A percentile compares a stretch with the other conserved stretches of the same genome.
These are phyloP conservation scores for Ogataea parapolymorpha DNA, from an alignment of 805 yeast species.

Conservation along the genomic window DNA sequence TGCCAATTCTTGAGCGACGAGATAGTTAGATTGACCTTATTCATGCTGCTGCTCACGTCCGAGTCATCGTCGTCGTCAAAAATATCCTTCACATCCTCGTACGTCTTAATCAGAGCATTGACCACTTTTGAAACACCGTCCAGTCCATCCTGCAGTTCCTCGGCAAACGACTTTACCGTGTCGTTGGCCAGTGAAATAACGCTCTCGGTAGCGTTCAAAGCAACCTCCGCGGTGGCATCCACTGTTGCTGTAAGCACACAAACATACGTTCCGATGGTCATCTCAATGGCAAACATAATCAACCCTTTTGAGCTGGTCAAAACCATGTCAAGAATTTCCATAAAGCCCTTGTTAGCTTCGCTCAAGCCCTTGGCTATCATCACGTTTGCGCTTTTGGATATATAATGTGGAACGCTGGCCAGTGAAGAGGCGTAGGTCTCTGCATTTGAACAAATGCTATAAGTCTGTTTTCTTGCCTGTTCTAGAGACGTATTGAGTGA, in stretches of 20 bases:
- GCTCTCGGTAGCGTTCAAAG: slow-evolving; percentile 67
- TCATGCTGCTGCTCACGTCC: slow-evolving; percentile 34
- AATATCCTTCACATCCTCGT: slow-evolving; percentile 47
- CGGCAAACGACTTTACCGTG: slow-evolving; percentile 51
- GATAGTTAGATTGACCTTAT: slow-evolving; percentile 57
- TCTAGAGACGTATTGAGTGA: slow-evolving; percentile 43
- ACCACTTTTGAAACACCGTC: slow-evolving; percentile 55
- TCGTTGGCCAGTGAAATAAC: slow-evolving; percentile 59
- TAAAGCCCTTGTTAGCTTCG: slow-evolving; percentile 45
- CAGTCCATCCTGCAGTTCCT: slow-evolving; percentile 64
- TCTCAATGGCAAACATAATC: slow-evolving; percentile 61
- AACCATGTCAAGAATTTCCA: slow-evolving; percentile 41
- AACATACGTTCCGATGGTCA: slow-evolving; percentile 81
- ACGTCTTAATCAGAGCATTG: slow-evolving; percentile 46
- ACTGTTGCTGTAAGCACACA: slow-evolving; percentile 76
- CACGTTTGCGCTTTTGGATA: slow-evolving; percentile 52
- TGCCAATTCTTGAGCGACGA: slow-evolving; percentile 50
- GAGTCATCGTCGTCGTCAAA: slow-evolving; percentile 46
- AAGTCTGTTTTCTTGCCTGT: slow-evolving; percentile 37
- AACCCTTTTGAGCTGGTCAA: slow-evolving; percentile 58
- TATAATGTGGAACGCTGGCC: slow-evolving; percentile 52
- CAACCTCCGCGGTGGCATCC: slow-evolving; percentile 68
- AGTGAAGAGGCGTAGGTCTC: slow-evolving; percentile 36
- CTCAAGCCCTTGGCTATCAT: slow-evolving; percentile 47
- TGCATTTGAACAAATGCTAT: slow-evolving; percentile 44